phyloP scores from a whole-genome alignment of 1,284 basidiomycete genomes.

The Fomitopsis pinicola region DNA sequence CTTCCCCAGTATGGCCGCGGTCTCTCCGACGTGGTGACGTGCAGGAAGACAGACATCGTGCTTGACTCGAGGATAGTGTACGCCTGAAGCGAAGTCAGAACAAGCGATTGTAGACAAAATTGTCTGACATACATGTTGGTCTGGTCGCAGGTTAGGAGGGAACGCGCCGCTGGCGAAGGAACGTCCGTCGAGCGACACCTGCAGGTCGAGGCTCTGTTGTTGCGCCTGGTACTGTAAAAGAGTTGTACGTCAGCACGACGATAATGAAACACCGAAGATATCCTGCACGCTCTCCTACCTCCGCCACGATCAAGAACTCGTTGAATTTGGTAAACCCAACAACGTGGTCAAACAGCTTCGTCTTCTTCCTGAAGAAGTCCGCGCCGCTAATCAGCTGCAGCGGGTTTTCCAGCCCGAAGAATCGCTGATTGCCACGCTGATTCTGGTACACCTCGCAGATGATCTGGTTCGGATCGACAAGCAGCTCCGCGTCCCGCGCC shows the following conservation, averaged over 20 bases:
- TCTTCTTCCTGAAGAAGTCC: constrained; percentile 71
- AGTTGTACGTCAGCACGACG: constrained; percentile 5
- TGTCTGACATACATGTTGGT: constrained; percentile 68
- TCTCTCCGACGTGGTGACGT: constrained; percentile 86
- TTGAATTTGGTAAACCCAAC: constrained; percentile 97
- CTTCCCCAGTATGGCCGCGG: constrained; percentile 82
- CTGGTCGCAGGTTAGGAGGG: constrained; percentile 85
- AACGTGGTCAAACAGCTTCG: constrained; percentile 79
- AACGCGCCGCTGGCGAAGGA: constrained; percentile 85
- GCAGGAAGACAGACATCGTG: constrained; percentile 91
- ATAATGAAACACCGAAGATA: background rate
- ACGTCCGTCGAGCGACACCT: constrained; percentile 89
- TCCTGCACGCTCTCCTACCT: constrained; percentile 46
- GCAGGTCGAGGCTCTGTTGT: constrained; percentile 67
- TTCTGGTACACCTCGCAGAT: constrained; percentile 86
- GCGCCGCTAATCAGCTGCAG: constrained; percentile 79
- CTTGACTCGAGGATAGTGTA: constrained; percentile 95
- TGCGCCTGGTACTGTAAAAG: constrained; percentile 51
- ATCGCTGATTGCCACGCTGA: constrained; percentile 79
- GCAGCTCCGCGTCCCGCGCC: constrained; percentile 76
- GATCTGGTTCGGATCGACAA: constrained; percentile 83
- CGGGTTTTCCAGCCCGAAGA: constrained; percentile 56
- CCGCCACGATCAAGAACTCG: constrained; percentile 91
- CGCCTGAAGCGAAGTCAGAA: constrained; percentile 42
- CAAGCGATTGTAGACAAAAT: background rate